phyloP scores from a whole-genome alignment of 2,329 filamentous ascomycete species.

The Lasiodiplodia citricola region DNA sequence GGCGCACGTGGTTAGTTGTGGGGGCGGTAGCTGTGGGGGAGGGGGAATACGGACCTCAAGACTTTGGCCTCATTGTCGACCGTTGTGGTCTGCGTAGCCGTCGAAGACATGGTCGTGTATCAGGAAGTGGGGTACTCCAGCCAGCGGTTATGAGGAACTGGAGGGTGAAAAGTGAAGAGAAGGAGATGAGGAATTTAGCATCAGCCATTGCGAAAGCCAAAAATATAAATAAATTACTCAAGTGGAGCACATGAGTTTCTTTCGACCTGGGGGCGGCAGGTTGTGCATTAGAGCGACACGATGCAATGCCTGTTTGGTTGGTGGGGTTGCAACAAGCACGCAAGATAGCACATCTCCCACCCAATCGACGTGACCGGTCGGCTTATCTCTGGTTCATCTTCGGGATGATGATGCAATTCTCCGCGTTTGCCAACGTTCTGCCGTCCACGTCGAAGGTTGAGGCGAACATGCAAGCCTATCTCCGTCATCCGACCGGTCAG shows the following conservation, averaged over 20 bases:
- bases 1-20: neutral
- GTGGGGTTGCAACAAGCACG: slow-evolving; percentile 8
- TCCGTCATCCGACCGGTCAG: neutral
- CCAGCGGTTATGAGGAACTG: neutral
- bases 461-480: neutral
- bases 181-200: neutral
- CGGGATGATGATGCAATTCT: neutral
- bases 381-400: slow-evolving; percentile 8
- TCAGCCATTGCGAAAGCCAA: neutral
- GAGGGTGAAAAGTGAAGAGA: neutral
- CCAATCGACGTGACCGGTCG: slow-evolving; percentile 1
- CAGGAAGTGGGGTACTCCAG: slow-evolving; percentile 3
- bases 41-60: neutral
- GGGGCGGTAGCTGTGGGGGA: neutral
- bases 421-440: neutral
- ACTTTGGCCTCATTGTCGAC: neutral
- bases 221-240: neutral
- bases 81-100: neutral
- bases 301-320: slow-evolving; percentile 8
- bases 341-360: slow-evolving; percentile 11
- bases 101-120: slow-evolving; percentile 5
- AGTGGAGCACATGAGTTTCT: neutral
- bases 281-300: neutral
- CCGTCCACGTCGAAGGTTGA: slow-evolving; percentile 9
- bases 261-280: neutral